Conservation (phyloP, 495 filamentous ascomycete genomes). For the Platismatia glauca region DNA sequence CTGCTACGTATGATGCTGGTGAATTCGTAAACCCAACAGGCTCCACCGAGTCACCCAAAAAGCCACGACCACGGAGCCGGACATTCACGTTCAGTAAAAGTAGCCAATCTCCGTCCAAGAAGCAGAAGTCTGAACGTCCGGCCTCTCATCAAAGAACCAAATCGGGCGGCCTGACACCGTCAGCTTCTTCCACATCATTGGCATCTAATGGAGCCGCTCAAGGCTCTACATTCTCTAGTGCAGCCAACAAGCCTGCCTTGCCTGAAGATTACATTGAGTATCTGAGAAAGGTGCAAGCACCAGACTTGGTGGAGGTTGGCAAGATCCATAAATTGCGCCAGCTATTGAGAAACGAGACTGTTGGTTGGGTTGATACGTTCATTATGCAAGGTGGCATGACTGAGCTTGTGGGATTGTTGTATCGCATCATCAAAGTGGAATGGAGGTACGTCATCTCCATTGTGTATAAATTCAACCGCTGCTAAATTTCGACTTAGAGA, state of each 20-base stretch:
- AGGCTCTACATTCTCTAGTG: slow-evolving; percentile 35
- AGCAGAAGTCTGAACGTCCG: slow-evolving; percentile 44
- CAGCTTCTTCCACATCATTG: slow-evolving; percentile 41
- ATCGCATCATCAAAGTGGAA: slow-evolving; percentile 87
- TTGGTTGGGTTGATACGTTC: slow-evolving; percentile 89
- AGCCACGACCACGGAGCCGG: slow-evolving; percentile 51
- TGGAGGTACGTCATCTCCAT: slow-evolving; percentile 63
- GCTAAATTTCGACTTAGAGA: slow-evolving; percentile 48
- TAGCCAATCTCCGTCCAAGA: slow-evolving; percentile 49
- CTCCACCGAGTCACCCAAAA: slow-evolving; percentile 37
- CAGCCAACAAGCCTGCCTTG: slow-evolving; percentile 41
- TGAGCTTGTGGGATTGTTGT: slow-evolving; percentile 75
- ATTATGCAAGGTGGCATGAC: slow-evolving; percentile 84
- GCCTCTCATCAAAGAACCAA: slow-evolving; percentile 32
- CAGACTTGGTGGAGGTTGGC: slow-evolving; percentile 80
- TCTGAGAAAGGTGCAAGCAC: slow-evolving; percentile 64
- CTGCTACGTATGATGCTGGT: slow-evolving; percentile 19
- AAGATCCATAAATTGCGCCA: slow-evolving; percentile 88
- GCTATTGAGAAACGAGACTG: slow-evolving; percentile 85
- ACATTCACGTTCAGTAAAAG: slow-evolving; percentile 68
- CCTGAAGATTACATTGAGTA: slow-evolving; percentile 79
- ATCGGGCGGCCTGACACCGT: slow-evolving; percentile 37
- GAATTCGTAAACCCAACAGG: slow-evolving; percentile 19
- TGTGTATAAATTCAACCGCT: background rate
- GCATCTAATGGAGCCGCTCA: slow-evolving; percentile 35